Percentiles rank a stretch among this genome's conserved stretches.
Conservation (phyloP, 495 filamentous ascomycete species). For the Chaetomidium leptoderma region DNA sequence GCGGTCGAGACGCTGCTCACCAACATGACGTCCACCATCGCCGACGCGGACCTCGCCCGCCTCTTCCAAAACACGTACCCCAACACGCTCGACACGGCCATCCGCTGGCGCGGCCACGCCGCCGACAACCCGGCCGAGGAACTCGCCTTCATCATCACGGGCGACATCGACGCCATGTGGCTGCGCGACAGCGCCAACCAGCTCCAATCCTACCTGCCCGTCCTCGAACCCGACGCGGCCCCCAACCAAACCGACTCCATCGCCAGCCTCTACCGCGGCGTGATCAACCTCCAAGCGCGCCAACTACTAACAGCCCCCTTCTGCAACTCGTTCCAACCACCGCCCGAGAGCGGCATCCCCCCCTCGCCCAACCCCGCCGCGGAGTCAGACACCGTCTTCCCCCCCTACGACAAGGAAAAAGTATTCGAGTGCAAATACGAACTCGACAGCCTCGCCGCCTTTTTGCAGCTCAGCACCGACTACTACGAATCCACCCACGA, state of each 20-base stretch:
- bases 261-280: slow-evolving; percentile 57
- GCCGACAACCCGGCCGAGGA: slow-evolving; percentile 42
- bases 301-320: slow-evolving; percentile 56
- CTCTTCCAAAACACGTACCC: slow-evolving; percentile 63
- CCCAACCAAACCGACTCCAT: slow-evolving; percentile 37
- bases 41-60: slow-evolving; percentile 60
- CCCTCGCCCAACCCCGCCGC: slow-evolving; percentile 34
- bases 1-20: slow-evolving; percentile 52
- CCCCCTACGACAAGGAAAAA: slow-evolving; percentile 13
- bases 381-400: slow-evolving; percentile 23
- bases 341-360: slow-evolving; percentile 46
- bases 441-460: slow-evolving; percentile 63
- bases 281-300: slow-evolving; percentile 62
- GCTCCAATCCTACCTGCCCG: slow-evolving; percentile 57
- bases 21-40: slow-evolving; percentile 46
- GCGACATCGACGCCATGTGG: slow-evolving; percentile 77
- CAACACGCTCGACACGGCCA: slow-evolving; percentile 64
- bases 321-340: slow-evolving; percentile 65
- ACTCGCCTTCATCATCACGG: slow-evolving; percentile 46
- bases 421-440: slow-evolving; percentile 60
- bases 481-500: slow-evolving; percentile 61
- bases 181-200: slow-evolving; percentile 65
- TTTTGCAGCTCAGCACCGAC: slow-evolving; percentile 54
- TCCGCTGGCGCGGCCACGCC: slow-evolving; percentile 58
- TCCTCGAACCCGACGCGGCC: slow-evolving; percentile 46